These are phyloP conservation scores for Hypomyces perniciosus DNA, from an alignment of 2,329 filamentous ascomycete genomes.

Conservation along the genomic window DNA sequence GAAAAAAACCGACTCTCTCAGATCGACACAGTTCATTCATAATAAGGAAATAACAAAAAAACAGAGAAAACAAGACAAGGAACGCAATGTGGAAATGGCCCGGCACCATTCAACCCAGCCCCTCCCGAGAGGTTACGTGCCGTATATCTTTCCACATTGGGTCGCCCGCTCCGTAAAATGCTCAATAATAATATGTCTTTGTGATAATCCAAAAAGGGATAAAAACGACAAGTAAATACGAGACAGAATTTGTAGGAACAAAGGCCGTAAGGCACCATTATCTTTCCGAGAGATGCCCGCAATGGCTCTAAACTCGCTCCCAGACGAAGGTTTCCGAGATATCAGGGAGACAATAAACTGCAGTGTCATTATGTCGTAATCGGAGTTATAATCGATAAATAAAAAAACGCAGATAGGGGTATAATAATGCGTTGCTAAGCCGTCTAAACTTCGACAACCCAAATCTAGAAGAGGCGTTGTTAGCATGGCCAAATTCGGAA, in stretches of 20 bases:
- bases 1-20: too few relatives aligned
- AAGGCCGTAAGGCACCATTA: not conserved
- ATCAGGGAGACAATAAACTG: not conserved
- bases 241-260: not conserved
- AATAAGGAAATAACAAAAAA: too few relatives aligned
- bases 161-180: too few relatives aligned
- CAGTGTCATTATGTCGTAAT: conserved; percentile 3
- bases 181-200: too few relatives aligned
- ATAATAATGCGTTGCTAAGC: conserved; percentile 1
- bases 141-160: too few relatives aligned
- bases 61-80: too few relatives aligned
- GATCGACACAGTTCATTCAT: too few relatives aligned
- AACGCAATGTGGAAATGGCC: too few relatives aligned
- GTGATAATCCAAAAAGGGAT: too few relatives aligned
- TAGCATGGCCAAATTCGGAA: conserved; percentile 13
- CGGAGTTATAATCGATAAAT: conserved; percentile 2
- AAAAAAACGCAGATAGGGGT: not conserved
- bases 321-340: not conserved
- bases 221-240: not conserved
- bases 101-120: too few relatives aligned
- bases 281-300: not conserved
- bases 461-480: conserved; percentile 36
- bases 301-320: not conserved
- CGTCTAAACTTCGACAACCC: conserved; percentile 37
- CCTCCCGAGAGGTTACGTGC: too few relatives aligned